Base-by-base conservation (phyloP, 2,329 filamentous ascomycete species). In the Blastomyces emzantsi region DNA sequence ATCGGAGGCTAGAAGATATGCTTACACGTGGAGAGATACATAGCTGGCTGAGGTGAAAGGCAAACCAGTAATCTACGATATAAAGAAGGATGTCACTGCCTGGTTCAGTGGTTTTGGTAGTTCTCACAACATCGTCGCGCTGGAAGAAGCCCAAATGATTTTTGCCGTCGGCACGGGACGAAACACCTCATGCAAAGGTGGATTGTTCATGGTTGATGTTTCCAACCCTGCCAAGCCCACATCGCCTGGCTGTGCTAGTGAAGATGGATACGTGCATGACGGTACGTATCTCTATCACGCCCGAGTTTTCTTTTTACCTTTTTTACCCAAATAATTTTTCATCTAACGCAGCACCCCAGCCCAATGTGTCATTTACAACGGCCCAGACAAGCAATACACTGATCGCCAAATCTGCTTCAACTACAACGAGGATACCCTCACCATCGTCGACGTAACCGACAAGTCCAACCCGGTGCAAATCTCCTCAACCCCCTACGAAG, bases 261-360 rank as follows among this genome's bases (percentile, higher is more conserved):
- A 77, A 22, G 83, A 85, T 69, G 83, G 83, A 47, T 86, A 86
- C 70, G 83, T 85, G 17, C 83, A 86, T 71, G 83, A 86, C 67
- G 83, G 66, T 67, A 63, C 62, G 66, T 47, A 47, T 47, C 19
- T n/a, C 17, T 22, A n/a, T 47, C 45, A 8, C 45, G 45, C 19
- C 19, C 19, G 19, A 47, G 0, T 47, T 47, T 47, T n/a, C 0
- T 47, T 30, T 2, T 56, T 6, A 25, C 3, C 7, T 6, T 28
- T 39, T 55, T 52, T 3, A n/a, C n/a, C 5, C 1, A 17, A 52
- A 2, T 25, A 19, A n/a, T 39, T 47, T 25, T 13, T n/a, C 25
- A 33, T 43, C 56, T 22, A 25, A 62, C 62, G 63, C 52, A 30
- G 1, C 39, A 19, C 52, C 22, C 25, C n/a, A 67, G 66, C 83